These are phyloP conservation scores for Trichoderma sp. DNA, from an alignment of 2,329 filamentous ascomycete species.

Conservation along the genomic window DNA sequence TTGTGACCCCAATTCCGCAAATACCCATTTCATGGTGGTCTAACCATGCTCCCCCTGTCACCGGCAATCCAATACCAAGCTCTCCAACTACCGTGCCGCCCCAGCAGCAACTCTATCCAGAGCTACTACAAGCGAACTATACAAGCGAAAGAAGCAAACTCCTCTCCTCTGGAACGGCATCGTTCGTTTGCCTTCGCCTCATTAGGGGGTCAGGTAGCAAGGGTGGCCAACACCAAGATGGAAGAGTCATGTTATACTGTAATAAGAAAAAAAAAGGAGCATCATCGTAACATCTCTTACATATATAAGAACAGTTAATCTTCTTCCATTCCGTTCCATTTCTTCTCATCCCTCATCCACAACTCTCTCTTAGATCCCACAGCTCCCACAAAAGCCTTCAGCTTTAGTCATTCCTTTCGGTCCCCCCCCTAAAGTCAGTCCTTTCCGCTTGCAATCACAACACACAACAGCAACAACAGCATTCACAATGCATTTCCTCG, in stretches of 20 bases:
- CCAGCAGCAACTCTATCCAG: neutral
- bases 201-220: neutral
- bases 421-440: neutral
- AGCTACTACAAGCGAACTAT: neutral
- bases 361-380: neutral
- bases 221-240: neutral
- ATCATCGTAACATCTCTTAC: neutral
- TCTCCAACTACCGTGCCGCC: neutral
- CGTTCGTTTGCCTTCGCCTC: neutral
- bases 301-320: constrained; percentile 9
- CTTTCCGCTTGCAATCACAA: neutral
- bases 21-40: neutral
- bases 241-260: neutral
- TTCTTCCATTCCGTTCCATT: neutral
- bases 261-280: neutral
- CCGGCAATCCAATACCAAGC: neutral
- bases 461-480: neutral
- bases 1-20: neutral
- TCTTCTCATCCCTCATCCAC: neutral
- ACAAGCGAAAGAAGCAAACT: neutral
- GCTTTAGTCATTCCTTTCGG: constrained; percentile 1
- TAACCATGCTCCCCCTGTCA: neutral
- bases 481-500: constrained; percentile 33
- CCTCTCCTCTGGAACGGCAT: neutral
- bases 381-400: neutral